Conservation (phyloP, 768 basidiomycete genomes). For the Tylopilus sp. region DNA sequence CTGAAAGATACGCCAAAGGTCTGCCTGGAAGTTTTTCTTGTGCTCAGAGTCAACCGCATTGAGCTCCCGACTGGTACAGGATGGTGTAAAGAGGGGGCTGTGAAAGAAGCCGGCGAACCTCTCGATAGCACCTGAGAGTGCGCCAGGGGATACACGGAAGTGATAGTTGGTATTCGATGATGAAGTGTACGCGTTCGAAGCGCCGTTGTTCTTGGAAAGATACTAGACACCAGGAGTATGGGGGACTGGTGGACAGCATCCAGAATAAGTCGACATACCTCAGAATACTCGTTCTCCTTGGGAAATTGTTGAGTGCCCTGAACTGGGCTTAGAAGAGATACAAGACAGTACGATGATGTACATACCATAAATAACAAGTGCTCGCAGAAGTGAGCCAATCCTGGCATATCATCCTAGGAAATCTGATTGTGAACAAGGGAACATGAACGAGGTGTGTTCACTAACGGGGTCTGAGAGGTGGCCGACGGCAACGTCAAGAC, state of each 20-base stretch:
- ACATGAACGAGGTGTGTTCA: constrained; percentile 1
- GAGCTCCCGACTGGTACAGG: constrained; percentile 84
- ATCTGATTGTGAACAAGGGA: background rate
- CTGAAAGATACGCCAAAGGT: constrained; percentile 94
- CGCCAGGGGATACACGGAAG: constrained; percentile 64
- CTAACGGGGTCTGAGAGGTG: constrained; percentile 90
- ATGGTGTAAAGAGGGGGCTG: constrained; percentile 83
- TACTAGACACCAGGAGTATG: constrained; percentile 41
- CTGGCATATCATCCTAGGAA: constrained; percentile 78
- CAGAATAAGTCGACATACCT: constrained; percentile 41
- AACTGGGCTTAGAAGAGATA: constrained; percentile 1
- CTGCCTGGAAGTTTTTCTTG: constrained; percentile 90
- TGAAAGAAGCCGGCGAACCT: constrained; percentile 89
- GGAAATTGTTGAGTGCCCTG: constrained; percentile 84
- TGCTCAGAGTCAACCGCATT: constrained; percentile 97
- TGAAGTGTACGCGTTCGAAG: constrained; percentile 91
- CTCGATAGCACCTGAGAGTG: constrained; percentile 65
- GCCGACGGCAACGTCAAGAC: constrained; percentile 91
- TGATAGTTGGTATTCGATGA: constrained; percentile 90
- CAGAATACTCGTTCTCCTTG: constrained; percentile 90
- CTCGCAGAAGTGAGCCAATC: constrained; percentile 93
- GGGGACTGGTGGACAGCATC: background rate
- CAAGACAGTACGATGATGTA: background rate
- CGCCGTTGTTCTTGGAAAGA: constrained; percentile 78
- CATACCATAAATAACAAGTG: constrained; percentile 93